Conservation (phyloP, 225 moss, liverwort and hornwort genomes). For the Straminergon stramineum region DNA sequence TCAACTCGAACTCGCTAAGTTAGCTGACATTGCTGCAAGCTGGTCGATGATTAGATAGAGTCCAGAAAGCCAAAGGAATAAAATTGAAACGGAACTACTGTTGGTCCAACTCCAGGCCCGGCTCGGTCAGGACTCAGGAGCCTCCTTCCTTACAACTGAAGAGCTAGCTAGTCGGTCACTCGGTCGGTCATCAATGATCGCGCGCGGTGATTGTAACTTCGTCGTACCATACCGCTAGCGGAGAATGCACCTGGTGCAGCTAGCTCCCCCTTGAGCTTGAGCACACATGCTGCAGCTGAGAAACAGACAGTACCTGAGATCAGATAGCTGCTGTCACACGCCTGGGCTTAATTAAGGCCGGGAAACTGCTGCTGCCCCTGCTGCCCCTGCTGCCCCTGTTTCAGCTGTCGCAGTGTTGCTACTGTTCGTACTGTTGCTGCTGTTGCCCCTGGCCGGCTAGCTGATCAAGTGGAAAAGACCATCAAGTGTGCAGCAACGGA, state of each 20-base stretch:
- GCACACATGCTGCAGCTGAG: slow-evolving; percentile 18
- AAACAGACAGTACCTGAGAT: slow-evolving; percentile 4
- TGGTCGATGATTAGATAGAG: neutral
- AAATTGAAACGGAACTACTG: neutral
- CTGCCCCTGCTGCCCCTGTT: neutral
- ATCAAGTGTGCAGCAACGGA: neutral
- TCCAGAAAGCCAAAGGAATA: neutral
- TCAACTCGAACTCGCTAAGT: neutral
- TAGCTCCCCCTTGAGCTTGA: neutral
- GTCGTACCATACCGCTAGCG: neutral
- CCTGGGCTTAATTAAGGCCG: slow-evolving; percentile 1
- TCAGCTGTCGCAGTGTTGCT: neutral
- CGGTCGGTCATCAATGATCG: neutral
- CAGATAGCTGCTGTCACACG: slow-evolving; percentile 22
- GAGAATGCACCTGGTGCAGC: neutral
- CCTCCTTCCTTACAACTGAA: neutral
- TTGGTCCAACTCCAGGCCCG: neutral
- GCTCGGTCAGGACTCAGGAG: neutral
- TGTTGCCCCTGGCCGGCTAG: neutral
- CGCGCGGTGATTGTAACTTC: neutral
- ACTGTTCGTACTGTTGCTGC: neutral
- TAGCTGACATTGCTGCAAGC: neutral
- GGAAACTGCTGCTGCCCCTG: neutral
- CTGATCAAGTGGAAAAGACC: neutral
- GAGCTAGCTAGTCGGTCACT: neutral